Evolutionary conservation across 441 rosid species (phyloP), one percentile per base, ranked within the genome.

Genomic region (Gossypium laxum): DNA sequence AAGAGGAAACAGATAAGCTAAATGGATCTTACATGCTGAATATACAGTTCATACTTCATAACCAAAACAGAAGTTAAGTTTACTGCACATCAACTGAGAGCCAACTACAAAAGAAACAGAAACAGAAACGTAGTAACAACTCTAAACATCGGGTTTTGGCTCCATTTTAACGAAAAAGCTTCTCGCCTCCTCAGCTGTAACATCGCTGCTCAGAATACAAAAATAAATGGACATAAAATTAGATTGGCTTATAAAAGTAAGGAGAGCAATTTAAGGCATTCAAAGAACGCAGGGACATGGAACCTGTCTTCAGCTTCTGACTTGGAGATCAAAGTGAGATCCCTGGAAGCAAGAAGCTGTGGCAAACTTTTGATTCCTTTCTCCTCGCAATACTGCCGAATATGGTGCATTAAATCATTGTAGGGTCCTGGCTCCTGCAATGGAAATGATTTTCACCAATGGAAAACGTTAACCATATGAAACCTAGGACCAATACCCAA

Each of bases 251-350:
- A 30, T 5, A 2, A 26, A 17, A 26, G 12, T 72, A 56, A 28
- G 0, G 11, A 47, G 15, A 82, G 10, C 17, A 45, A 66, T 51
- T 55, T 55, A 6, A 19, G 38, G 38, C 4, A 56, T 5, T 38
- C 4, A 28, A 5, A 56, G 17, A 22, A 19, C 1, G 8, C 30
- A 51, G 12, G 63, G 62, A 52, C 14, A 24, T 22, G 2, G 70
- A 76, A 92, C 98, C 98, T 94, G 93, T 92, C 99, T 2, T 43
- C 15, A 5, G 96, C 93, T 85, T 92, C 98, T 0, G 92, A 83
- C 76, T 88, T 91, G 82, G 94, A 78, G 75, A 94, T 84, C 79
- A 94, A 74, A 0, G 81, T 83, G 71, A 92, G 67, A 24, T 68
- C 83, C 73, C 82, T 84, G 1, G 90, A 84, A 7, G 70, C 76